Conservation (phyloP, 2,329 filamentous ascomycete species). For the Penicillium corylophilum region DNA sequence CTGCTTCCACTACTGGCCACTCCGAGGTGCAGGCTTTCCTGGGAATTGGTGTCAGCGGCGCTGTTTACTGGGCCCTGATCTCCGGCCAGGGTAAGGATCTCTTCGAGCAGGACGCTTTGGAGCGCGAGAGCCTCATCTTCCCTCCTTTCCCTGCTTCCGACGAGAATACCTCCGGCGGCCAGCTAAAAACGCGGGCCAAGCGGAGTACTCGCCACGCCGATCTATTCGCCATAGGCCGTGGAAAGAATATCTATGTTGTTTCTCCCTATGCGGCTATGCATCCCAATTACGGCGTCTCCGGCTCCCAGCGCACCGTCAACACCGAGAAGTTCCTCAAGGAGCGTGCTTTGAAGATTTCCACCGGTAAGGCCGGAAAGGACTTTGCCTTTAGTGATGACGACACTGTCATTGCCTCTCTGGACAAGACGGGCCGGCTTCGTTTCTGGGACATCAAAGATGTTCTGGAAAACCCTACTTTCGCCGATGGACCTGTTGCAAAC, state of each 20-base stretch:
- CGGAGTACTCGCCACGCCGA: conserved; percentile 85
- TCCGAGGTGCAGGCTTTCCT: conserved; percentile 77
- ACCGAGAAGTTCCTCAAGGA: conserved; percentile 85
- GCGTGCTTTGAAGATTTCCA: conserved; percentile 88
- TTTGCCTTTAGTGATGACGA: conserved; percentile 98
- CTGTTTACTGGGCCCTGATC: conserved; percentile 92
- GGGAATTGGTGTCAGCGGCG: conserved; percentile 89
- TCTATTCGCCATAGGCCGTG: conserved; percentile 91
- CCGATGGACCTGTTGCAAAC: conserved; percentile 51
- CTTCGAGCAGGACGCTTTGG: conserved; percentile 73
- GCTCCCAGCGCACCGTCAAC: conserved; percentile 64
- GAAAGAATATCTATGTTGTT: conserved; percentile 93
- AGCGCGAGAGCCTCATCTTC: conserved; percentile 83
- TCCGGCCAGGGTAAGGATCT: conserved; percentile 74
- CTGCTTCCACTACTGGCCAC: conserved; percentile 52
- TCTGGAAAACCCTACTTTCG: conserved; percentile 50
- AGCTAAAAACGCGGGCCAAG: conserved; percentile 92
- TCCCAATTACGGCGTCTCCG: conserved; percentile 50
- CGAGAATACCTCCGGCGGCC: conserved; percentile 85
- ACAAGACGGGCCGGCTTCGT: conserved; percentile 93
- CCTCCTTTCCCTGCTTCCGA: conserved; percentile 83
- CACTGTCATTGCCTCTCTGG: conserved; percentile 86
- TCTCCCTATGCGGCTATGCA: conserved; percentile 58
- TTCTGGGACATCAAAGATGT: conserved; percentile 96
- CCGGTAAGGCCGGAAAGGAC: conserved; percentile 96